Evolutionary conservation across 495 filamentous ascomycete genomes (phyloP), one percentile per base, ranked within the genome.

Genomic region (Sordaria brevicollis): DNA sequence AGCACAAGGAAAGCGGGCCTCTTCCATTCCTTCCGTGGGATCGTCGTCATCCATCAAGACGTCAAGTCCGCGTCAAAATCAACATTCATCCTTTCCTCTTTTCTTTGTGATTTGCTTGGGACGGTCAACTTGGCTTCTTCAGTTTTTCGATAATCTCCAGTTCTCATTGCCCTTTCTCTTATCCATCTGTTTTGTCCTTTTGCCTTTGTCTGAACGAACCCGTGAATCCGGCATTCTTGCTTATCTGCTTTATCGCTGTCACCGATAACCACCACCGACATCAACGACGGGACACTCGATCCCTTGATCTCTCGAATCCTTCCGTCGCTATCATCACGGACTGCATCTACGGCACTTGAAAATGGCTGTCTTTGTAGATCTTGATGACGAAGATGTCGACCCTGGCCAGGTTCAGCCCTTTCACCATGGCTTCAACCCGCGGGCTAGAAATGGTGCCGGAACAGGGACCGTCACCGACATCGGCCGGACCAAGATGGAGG

Each of bases 291-390:
- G n/a, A n/a, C 21, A 57, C 49, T 29, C 25, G 21, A 57, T 57
- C 21, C 49, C 11, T 7, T 31, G 43, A 54, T 54, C n/a, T 1
- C 17, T 17, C 38, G 15, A 25, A 17, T 4, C 21, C 38, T 66
- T 39, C 34, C 34, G 31, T 67, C 65, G 33, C 13, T 19, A 34
- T 31, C 39, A 65, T 67, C 54, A 39, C 35, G 9, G 25, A 66
- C 43, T 9, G 17, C 35, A 65, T 67, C 34, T 0, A 21, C 15
- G 62, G 15, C 21, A 57, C 17, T 57, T 1, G 11, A 31, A 57
- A 66, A 91, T 91, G 89, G 89, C 87, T 67, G 81, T 89, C 66
- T 84, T 91, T 76, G 83, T 90, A 74, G 87, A 90, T 75, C 79
- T 90, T 67, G 88, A 86, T 66, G 84, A 87, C 70, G 87, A 88